phyloP scores from a whole-genome alignment of 208 protist genomes.

The Crithidia bombi region DNA sequence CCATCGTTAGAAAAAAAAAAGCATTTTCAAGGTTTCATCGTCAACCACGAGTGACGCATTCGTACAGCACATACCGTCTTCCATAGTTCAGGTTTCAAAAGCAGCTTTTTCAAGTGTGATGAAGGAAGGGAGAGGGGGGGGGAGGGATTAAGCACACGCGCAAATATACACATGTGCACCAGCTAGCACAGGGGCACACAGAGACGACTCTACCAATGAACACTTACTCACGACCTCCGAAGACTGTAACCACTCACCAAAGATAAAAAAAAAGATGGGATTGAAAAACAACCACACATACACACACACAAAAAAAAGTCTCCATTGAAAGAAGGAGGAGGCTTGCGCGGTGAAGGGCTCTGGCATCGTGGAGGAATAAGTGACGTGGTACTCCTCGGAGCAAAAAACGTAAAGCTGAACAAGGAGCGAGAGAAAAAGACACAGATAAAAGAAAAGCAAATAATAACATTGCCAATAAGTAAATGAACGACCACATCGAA shows the following conservation, averaged over 20 bases:
- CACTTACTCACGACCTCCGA: too few species aligned
- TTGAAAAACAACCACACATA: constrained; percentile 28
- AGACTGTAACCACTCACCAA: too few species aligned
- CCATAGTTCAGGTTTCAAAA: too few species aligned
- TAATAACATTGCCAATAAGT: neutral
- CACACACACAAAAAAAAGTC: constrained; percentile 20
- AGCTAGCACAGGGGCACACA: too few species aligned
- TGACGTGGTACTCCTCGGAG: neutral
- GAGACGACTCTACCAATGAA: too few species aligned
- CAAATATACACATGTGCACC: too few species aligned
- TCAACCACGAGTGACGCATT: too few species aligned
- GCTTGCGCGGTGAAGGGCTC: neutral
- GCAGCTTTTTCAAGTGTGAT: too few species aligned
- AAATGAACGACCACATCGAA: neutral
- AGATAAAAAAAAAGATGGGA: too few species aligned
- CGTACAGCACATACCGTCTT: too few species aligned
- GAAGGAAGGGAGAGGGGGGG: too few species aligned
- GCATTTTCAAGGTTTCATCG: neutral
- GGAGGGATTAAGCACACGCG: too few species aligned
- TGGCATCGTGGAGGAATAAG: neutral
- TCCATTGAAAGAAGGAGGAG: neutral
- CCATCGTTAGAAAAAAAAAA: neutral
- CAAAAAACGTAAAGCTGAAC: neutral
- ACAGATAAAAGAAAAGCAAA: constrained; percentile 6
- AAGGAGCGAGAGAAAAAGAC: constrained; percentile 3